These are phyloP conservation scores for Sophora flavescens DNA, from an alignment of 306 rosid genomes.

Conservation along the genomic window DNA sequence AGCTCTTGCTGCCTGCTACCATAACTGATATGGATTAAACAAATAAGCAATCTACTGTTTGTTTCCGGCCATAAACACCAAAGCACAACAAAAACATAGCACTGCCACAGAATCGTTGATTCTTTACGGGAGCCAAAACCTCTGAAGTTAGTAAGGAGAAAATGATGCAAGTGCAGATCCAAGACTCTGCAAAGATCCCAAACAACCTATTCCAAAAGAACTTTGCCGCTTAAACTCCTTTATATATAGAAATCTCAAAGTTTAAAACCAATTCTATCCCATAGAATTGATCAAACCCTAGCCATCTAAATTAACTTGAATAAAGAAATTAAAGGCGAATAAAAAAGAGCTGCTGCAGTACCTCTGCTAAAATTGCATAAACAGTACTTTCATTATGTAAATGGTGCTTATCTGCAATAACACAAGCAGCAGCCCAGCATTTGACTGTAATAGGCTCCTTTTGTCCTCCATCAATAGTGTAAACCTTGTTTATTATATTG, in stretches of 20 bases:
- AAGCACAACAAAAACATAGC: too few species aligned
- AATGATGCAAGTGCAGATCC: too few species aligned
- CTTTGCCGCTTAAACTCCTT: background rate
- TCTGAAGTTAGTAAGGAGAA: too few species aligned
- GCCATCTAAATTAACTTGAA: background rate
- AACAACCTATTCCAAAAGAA: too few species aligned
- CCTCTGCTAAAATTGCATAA: background rate
- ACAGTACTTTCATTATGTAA: background rate
- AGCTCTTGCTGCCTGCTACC: background rate
- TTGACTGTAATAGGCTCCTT: background rate
- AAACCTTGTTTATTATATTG: constrained; percentile 1
- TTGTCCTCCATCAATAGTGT: background rate
- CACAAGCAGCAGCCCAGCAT: background rate
- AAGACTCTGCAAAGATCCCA: too few species aligned
- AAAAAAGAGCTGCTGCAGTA: background rate
- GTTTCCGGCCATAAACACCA: too few species aligned
- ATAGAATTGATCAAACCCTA: background rate
- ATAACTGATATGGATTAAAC: constrained; percentile 10
- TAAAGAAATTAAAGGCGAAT: background rate
- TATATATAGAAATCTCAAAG: background rate
- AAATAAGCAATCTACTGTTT: too few species aligned
- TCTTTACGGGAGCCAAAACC: too few species aligned
- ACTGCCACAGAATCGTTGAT: too few species aligned
- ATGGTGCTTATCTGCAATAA: background rate
- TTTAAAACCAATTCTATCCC: constrained; percentile 1